A percentile compares a stretch with the other conserved stretches of the same genome.
These are phyloP conservation scores for Mytilinidion resinicola DNA, from an alignment of 495 filamentous ascomycete genomes.

Conservation along the genomic window DNA sequence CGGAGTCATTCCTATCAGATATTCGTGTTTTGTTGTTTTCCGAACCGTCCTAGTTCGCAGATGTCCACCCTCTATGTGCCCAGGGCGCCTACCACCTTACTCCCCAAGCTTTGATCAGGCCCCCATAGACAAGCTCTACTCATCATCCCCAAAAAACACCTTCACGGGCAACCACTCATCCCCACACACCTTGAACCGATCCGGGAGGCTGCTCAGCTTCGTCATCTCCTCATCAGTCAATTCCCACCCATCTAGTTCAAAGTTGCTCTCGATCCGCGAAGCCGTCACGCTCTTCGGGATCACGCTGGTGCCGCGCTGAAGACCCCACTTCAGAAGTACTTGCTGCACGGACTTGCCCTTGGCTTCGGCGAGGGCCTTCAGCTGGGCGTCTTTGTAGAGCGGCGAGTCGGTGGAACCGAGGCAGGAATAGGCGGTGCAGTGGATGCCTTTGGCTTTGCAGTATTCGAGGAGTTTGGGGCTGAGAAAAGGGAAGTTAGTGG, in stretches of 20 bases:
- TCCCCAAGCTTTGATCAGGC: no score
- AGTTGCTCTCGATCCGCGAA: slow-evolving; percentile 35
- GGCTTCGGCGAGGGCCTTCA: slow-evolving; percentile 33
- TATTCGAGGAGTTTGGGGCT: slow-evolving; percentile 69
- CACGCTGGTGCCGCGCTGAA: slow-evolving; percentile 38
- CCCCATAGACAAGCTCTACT: slow-evolving; percentile 39
- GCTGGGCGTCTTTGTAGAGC: slow-evolving; percentile 34
- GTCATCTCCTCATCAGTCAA: slow-evolving; percentile 37
- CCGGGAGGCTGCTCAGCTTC: slow-evolving; percentile 29
- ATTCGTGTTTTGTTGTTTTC: no score
- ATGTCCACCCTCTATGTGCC: no score
- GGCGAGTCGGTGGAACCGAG: slow-evolving; percentile 38
- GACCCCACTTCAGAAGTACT: slow-evolving; percentile 39
- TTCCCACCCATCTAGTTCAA: slow-evolving; percentile 37
- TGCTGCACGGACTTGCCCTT: slow-evolving; percentile 35
- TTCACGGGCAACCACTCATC: slow-evolving; percentile 48
- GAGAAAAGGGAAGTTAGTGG: background rate
- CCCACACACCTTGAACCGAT: slow-evolving; percentile 42
- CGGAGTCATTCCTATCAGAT: no score
- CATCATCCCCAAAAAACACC: slow-evolving; percentile 85
- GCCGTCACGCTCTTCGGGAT: slow-evolving; percentile 40
- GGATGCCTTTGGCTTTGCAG: slow-evolving; percentile 40
- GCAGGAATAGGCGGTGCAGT: slow-evolving; percentile 40
- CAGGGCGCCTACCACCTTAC: no score
- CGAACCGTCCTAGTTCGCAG: no score